Percentiles rank a stretch among this genome's conserved stretches.
Conservation (phyloP, 352 stramenopile species). For the Phytophthora pluvialis region DNA sequence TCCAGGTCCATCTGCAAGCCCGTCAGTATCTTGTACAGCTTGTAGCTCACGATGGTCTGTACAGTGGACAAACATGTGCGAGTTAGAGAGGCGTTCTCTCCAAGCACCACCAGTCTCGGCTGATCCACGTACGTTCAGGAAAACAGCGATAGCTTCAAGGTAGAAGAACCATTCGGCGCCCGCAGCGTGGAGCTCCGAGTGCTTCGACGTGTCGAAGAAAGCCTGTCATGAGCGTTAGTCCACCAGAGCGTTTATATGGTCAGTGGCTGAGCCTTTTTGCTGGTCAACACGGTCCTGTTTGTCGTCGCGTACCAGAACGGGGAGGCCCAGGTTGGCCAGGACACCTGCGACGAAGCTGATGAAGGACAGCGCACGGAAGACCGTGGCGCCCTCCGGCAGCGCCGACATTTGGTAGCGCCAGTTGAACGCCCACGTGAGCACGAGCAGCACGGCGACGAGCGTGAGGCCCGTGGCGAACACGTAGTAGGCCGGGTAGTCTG, state of each 20-base stretch:
- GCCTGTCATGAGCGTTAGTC: slow-evolving; percentile 26
- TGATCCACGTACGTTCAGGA: slow-evolving; percentile 50
- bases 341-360: slow-evolving; percentile 41
- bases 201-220: slow-evolving; percentile 62
- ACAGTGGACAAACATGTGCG: not conserved
- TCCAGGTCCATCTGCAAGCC: slow-evolving; percentile 42
- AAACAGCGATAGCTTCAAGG: slow-evolving; percentile 53
- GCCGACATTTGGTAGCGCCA: slow-evolving; percentile 51
- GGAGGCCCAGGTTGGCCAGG: slow-evolving; percentile 54
- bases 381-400: slow-evolving; percentile 31
- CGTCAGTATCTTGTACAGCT: slow-evolving; percentile 48
- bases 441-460: slow-evolving; percentile 47
- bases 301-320: slow-evolving; percentile 46
- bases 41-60: slow-evolving; percentile 57
- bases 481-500: slow-evolving; percentile 63
- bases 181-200: slow-evolving; percentile 44
- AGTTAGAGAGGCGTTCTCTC: not conserved
- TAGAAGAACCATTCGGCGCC: slow-evolving; percentile 71
- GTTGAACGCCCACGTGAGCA: slow-evolving; percentile 60
- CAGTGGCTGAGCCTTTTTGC: slow-evolving; percentile 3
- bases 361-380: slow-evolving; percentile 29
- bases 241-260: not conserved
- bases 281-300: not conserved
- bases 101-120: not conserved
- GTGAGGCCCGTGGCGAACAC: slow-evolving; percentile 64